Evolutionary conservation across 345 rosid genomes (phyloP).

Genomic region (Mallotus nudiflorus): DNA sequence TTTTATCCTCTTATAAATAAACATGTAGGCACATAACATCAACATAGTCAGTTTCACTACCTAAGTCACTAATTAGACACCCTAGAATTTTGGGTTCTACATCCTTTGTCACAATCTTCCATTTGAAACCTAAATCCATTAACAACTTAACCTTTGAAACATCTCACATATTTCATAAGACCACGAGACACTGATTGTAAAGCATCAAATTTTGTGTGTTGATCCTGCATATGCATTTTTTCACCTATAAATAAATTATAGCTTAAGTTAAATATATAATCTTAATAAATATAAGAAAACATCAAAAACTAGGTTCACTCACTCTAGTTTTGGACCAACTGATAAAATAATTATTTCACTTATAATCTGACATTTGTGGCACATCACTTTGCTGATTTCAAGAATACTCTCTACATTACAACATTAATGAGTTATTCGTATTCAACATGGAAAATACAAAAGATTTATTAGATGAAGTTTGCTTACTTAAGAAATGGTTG

Average conservation of each 20-base stretch:
- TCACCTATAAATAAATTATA: neutral
- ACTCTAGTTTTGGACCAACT: neutral
- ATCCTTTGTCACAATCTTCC: neutral
- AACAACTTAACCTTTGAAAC: neutral
- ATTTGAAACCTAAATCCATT: slow-evolving; percentile 12
- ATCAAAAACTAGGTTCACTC: neutral
- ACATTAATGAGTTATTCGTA: neutral
- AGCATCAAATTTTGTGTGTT: no score
- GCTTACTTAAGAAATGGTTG: neutral
- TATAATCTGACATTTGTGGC: no score
- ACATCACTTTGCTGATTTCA: no score
- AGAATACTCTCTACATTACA: neutral
- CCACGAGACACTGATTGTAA: neutral
- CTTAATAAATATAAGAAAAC: no score
- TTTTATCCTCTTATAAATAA: neutral
- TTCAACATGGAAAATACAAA: neutral
- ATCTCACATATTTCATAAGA: neutral
- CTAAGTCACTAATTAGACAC: neutral
- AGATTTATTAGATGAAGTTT: neutral
- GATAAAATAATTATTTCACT: neutral
- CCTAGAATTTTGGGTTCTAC: slow-evolving; percentile 2
- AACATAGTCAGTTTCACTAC: no score
- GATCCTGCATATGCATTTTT: no score
- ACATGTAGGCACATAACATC: no score
- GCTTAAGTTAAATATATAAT: no score